Conservation (phyloP, 2,329 filamentous ascomycete species). For the Penicillium aurantiogriseum region DNA sequence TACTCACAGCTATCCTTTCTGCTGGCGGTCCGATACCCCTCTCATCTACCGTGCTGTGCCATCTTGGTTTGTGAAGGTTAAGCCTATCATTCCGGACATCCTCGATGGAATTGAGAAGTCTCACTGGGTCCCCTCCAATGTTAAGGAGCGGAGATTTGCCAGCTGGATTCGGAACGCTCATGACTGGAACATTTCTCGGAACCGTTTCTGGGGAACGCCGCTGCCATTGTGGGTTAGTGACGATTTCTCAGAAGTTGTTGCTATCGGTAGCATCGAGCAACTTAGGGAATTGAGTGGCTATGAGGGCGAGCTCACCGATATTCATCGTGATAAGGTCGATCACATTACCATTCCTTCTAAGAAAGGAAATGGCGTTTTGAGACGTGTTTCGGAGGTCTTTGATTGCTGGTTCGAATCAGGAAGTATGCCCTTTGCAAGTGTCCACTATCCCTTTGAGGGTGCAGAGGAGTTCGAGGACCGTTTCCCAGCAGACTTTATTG, state of each 20-base stretch:
- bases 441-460: conserved; percentile 91
- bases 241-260: conserved; percentile 81
- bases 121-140: conserved; percentile 86
- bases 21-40: conserved; percentile 90
- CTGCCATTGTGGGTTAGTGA: conserved; percentile 90
- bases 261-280: conserved; percentile 80
- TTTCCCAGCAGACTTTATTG: conserved; percentile 92
- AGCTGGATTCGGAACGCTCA: conserved; percentile 89
- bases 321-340: conserved; percentile 92
- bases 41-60: conserved; percentile 90
- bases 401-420: conserved; percentile 98
- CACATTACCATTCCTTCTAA: conserved; percentile 91
- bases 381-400: conserved; percentile 82
- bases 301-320: conserved; percentile 74
- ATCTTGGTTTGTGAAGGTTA: conserved; percentile 91
- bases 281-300: conserved; percentile 84
- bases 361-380: conserved; percentile 78
- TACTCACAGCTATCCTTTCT: conserved; percentile 90
- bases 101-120: conserved; percentile 84
- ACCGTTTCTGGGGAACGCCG: conserved; percentile 93
- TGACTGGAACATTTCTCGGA: conserved; percentile 94
- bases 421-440: conserved; percentile 89
- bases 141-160: conserved; percentile 87
- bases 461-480: conserved; percentile 73
- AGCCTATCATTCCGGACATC: conserved; percentile 80